Evolutionary conservation across 257 asterid species (phyloP).

Genomic region (Plantago major): DNA sequence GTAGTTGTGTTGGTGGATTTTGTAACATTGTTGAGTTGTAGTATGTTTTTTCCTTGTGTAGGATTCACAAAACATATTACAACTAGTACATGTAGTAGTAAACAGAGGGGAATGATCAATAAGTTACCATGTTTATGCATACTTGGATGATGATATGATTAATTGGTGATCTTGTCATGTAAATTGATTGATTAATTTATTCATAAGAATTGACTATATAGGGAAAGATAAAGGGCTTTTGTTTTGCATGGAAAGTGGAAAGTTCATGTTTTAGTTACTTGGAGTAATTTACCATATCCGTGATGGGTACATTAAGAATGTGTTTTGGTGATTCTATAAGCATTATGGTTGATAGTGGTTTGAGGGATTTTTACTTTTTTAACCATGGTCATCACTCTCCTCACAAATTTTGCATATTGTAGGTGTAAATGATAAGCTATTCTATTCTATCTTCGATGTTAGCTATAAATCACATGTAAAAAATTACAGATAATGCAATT

Average conservation of each 20-base stretch:
- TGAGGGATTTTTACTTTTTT: conserved; percentile 8
- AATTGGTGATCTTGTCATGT: background rate
- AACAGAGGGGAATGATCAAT: conserved; percentile 12
- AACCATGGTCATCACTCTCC: background rate
- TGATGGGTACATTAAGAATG: conserved; percentile 19
- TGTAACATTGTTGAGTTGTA: conserved; percentile 3
- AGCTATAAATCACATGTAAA: too few relatives aligned
- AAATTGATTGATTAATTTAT: background rate
- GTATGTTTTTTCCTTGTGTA: conserved; percentile 19
- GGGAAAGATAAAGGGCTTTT: conserved; percentile 15
- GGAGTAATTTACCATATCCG: conserved; percentile 21
- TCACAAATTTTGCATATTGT: background rate
- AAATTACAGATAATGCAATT: too few relatives aligned
- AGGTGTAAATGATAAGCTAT: too few relatives aligned
- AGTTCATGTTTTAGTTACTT: conserved; percentile 32
- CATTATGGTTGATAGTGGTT: conserved; percentile 6
- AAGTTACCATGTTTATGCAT: background rate
- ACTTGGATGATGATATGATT: conserved; percentile 15
- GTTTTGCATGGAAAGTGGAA: conserved; percentile 17
- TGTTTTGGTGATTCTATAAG: background rate
- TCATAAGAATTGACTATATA: conserved; percentile 16
- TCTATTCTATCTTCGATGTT: too few relatives aligned
- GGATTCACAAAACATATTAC: background rate
- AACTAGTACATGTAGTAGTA: background rate
- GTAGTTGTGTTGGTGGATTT: conserved; percentile 15